Evolutionary conservation across 106 monocot species (phyloP), one percentile per base, ranked within the genome.

Genomic region (Dendrobium catenatum): DNA sequence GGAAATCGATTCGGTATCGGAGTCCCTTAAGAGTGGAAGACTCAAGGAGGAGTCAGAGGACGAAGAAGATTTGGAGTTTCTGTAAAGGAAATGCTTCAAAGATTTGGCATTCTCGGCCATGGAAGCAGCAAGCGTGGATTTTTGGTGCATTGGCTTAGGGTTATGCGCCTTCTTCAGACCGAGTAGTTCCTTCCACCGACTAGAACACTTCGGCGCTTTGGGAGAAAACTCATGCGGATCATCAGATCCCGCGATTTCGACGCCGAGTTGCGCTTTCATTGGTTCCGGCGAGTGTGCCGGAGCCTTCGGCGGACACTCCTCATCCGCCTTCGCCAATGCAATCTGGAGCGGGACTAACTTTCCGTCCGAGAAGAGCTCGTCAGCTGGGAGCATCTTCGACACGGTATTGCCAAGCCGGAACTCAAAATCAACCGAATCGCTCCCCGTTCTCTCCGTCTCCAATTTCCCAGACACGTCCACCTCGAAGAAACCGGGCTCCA

Each of bases 281-380:
- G 46, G 72, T 54, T 83, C 83, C 61, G 82, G 79, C 0, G 75
- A 80, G 20, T 73, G 31, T 9, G 6, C 56, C 61, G 26, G 59
- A 29, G 19, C 42, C 2, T 29, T 68, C 40, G 77, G 67, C 41
- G 41, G n/a, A 33, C 16, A 44, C 1, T 55, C 79, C 46, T 47
- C 78, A 42, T 24, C 61, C 0, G 48, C 72, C 31, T 54, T 76
- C 37, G 61, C 41, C 31, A 73, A 20, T 9, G 84, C 46, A n/a
- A 86, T 58, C 17, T 87, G 90, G 10, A 95, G 87, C 13, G 98
- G 91, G 4, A 99, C 85, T 17, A 99, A 88, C 89, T 91, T 95
- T 10, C 98, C 98, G n/a, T 88, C 86, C 55, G 89, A 88, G 83
- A 99, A 95, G 48, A 99, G 89, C 88, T 99, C 85, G 73, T 99